Evolutionary conservation across 2,329 filamentous ascomycete genomes (phyloP), one percentile per base, ranked within the genome.

Genomic region (Fonsecaea monophora): DNA sequence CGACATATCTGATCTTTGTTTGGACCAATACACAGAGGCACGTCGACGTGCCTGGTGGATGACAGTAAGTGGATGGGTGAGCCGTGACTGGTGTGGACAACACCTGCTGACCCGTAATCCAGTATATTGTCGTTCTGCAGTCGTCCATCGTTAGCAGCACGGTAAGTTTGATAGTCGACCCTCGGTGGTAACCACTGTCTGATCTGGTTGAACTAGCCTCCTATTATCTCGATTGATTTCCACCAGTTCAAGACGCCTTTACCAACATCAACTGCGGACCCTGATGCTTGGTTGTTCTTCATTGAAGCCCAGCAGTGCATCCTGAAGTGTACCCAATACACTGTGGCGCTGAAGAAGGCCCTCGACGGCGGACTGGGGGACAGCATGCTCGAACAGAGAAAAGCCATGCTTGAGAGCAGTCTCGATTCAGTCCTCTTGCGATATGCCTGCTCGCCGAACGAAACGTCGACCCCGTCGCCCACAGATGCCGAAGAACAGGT

Each of bases 11-110:
- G 55, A 58, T 38, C 34, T 38, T 12, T 25, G 18, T 30, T 15
- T 55, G 18, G 62, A 60, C 30, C 18, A 60, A 53, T 65, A 37
- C 62, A 60, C 56, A 21, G 62, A 65, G 55, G 62, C 62, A 7
- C 45, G 62, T 25, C 34, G 62, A 18, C 56, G 62, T n/a, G 62
- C 62, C 42, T 65, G 62, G 62, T 65, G 62, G 62, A 65, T 65
- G 62, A 65, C 62, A 4, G 58, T 60, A 53, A 60, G 58, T 60
- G 8, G 42, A 37, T n/a, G 13, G 25, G 3, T 25, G 25, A 35
- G 6, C 32, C 35, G 18, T 10, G 34, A 7, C 34, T 48, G 8
- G 40, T 35, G 25, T 32, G 25, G 10, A 48, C 8, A 53, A 18
- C 21, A 1, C 40, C 8, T 5, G 45, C 58, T 60, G 42, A 60